Evolutionary conservation across 1,284 basidiomycete species (phyloP), one percentile per base, ranked within the genome.

Genomic region (Melampsora americana): DNA sequence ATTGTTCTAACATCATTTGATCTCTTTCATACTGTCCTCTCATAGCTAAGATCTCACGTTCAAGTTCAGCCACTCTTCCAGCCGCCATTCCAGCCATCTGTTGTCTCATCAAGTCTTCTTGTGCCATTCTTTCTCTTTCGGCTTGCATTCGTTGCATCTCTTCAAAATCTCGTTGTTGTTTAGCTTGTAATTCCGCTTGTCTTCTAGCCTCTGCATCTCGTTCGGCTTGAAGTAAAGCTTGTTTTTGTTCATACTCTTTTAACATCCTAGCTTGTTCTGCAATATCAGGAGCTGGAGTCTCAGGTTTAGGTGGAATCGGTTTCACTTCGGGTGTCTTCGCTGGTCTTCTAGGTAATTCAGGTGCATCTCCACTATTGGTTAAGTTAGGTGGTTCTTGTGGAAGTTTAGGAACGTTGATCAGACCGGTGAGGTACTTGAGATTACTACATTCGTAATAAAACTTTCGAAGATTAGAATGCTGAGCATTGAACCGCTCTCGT

Each of bases 391-490:
- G 94, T 85, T 96, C 94, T 92, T 92, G 90, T 56, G 93, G 94
- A 28, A 97, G 87, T 83, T 96, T 97, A 23, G 94, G 94, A 0
- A 97, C 93, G 82, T 96, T 97, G 82, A 97, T 95, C 26, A 97
- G 86, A 60, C 93, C 92, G 18, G 94, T 97, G 66, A 97, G 85
- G 83, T 95, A 97, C 83, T 95, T 96, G 79, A 97, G 87, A 84
- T 96, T 96, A 20, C 93, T 95, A 82, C 94, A 97, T 82, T 97
- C 94, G 82, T 96, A 97, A 85, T 96, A 97, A 85, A 95, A 97
- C 82, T 94, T 93, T 78, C 94, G 89, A 9, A 97, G 87, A 79
- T 89, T 90, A 81, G 93, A 90, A 81, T 97, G 94, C 81, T 97
- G 94, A 46, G 90, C 87, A 79, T 88, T 89, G 84, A 90, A 96